Base-by-base conservation (phyloP, 768 basidiomycete species). In the Epithele typhae region DNA sequence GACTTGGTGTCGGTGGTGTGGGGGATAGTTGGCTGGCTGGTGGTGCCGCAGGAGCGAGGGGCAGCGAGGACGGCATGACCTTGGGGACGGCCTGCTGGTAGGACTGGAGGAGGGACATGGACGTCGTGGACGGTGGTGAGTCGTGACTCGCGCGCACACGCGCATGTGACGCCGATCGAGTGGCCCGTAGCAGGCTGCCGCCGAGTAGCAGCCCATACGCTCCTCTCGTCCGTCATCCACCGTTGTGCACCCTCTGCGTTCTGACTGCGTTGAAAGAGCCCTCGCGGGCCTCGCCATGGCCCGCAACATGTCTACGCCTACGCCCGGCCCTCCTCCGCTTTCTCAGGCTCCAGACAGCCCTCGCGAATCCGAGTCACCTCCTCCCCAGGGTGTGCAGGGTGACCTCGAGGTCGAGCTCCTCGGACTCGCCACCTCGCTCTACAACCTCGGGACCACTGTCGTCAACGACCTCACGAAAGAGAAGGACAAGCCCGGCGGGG, bases 381-480 rank as follows among this genome's bases (percentile, higher is more conserved):
- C 82, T 0, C 87, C 87, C 6, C 57, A 71, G 2, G 86, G 87
- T 1, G 25, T 67, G 1, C 84, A 88, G 55, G 87, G 87, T 7
- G 86, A 89, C 56, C 62, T 89, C 15, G 87, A 90, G 59, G 66
- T 84, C 17, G 87, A 91, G 62, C 62, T 91, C 2, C 68, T 88
- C 21, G 87, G 83, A 0, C 79, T 91, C 14, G 86, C 84, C 12
- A 84, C 84, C 44, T 81, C 82, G 2, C 65, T 91, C 21, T 90
- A 90, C 59, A 88, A 89, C 54, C 70, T 91, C 6, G 87, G 87
- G 19, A 87, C 87, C 4, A 89, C 88, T 0, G 87, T 89, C 18
- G 82, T 90, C 58, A 86, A 84, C 38, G 88, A 91, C 62, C 80
- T 84, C 3, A 86, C 85, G 12, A 89, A 87, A 64, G 87, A 88